Evolutionary conservation across 345 rosid genomes (phyloP).

Genomic region (Hibiscus syriacus): DNA sequence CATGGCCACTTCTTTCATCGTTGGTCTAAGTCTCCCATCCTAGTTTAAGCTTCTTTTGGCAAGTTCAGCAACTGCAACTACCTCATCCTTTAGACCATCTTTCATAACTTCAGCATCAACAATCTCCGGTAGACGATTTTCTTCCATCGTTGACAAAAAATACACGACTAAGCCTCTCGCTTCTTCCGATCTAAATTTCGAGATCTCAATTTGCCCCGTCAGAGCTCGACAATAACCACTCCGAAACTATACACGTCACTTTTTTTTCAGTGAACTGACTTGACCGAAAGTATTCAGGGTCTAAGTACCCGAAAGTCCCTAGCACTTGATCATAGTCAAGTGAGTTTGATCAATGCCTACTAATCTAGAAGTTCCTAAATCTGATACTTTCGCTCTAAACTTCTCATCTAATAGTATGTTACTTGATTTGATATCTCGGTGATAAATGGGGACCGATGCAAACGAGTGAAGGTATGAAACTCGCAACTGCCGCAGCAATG

Average conservation of each 20-base stretch:
- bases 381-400: not conserved
- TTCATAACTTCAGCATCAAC: not conserved
- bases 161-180: not conserved
- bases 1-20: not conserved
- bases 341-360: slow-evolving; percentile 19
- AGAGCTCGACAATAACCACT: slow-evolving; percentile 3
- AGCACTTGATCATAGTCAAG: slow-evolving; percentile 9
- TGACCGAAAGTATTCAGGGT: slow-evolving; percentile 17
- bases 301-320: slow-evolving; percentile 18
- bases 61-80: not conserved
- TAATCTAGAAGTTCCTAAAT: not conserved
- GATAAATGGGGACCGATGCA: not conserved
- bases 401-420: not conserved
- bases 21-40: not conserved
- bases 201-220: not conserved
- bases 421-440: not conserved
- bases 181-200: not conserved
- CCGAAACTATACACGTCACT: not conserved
- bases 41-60: not conserved
- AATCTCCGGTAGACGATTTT: not conserved
- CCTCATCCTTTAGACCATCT: not conserved
- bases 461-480: not conserved
- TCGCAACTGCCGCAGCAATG: not conserved
- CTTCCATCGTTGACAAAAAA: not conserved
- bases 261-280: not conserved